Evolutionary conservation across 2,329 filamentous ascomycete species (phyloP).

Genomic region (Alternaria hordeiaustralica): DNA sequence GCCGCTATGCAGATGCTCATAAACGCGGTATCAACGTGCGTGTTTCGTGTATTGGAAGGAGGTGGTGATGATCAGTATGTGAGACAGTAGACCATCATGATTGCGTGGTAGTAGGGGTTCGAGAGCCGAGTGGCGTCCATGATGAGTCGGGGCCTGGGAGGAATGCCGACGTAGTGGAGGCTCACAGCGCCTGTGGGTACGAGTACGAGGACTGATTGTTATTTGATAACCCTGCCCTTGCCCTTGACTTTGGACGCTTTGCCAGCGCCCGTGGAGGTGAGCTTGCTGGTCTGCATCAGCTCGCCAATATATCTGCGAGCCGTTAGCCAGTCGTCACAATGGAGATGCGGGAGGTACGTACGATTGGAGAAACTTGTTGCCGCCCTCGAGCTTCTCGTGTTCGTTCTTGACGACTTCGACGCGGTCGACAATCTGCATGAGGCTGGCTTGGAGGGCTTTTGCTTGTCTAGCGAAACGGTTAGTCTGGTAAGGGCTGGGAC

Average conservation of each 20-base stretch:
- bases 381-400: constrained; percentile 94
- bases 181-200: constrained; percentile 18
- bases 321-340: constrained; percentile 19
- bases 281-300: constrained; percentile 78
- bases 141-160: constrained; percentile 35
- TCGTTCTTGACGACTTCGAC: constrained; percentile 94
- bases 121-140: constrained; percentile 39
- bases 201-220: constrained; percentile 36
- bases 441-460: constrained; percentile 83
- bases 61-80: constrained; percentile 24
- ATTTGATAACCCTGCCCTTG: constrained; percentile 47
- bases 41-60: constrained; percentile 21
- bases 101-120: constrained; percentile 39
- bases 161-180: constrained; percentile 34
- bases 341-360: constrained; percentile 38
- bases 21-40: constrained; percentile 34
- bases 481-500: constrained; percentile 8
- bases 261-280: constrained; percentile 60
- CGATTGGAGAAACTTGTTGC: constrained; percentile 92
- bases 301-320: constrained; percentile 86
- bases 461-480: constrained; percentile 70
- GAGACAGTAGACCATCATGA: constrained; percentile 44
- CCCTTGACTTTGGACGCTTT: constrained; percentile 58
- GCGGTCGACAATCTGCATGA: constrained; percentile 87
- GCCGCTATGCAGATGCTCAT: constrained; percentile 48